A percentile compares a stretch with the other conserved stretches of the same genome.
Evolutionary conservation across 2,329 filamentous ascomycete species (phyloP).

Genomic region (Xylariaceae sp.): DNA sequence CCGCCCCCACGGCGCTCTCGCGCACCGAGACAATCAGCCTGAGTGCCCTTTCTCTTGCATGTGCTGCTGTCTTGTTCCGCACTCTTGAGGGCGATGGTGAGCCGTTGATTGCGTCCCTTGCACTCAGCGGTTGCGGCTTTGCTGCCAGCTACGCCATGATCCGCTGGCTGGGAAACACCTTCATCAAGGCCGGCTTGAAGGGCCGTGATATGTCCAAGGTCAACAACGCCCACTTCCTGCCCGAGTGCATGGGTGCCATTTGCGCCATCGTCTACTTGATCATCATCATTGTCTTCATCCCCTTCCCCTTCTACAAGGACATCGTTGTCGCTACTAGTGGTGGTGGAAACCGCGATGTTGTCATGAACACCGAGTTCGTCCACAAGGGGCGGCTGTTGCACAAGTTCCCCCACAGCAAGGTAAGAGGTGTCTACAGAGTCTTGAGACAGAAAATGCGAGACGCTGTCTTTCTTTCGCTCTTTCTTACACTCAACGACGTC

Average conservation of each 20-base stretch:
- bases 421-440: slow-evolving; percentile 34
- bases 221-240: slow-evolving; percentile 54
- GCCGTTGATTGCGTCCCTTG: slow-evolving; percentile 82
- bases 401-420: slow-evolving; percentile 92
- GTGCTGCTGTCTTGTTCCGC: slow-evolving; percentile 72
- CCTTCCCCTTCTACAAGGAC: slow-evolving; percentile 97
- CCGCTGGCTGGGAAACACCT: slow-evolving; percentile 86
- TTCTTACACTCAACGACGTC: not conserved
- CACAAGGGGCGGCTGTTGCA: slow-evolving; percentile 84
- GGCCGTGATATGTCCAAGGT: slow-evolving; percentile 84
- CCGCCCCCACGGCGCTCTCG: slow-evolving; percentile 43
- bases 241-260: slow-evolving; percentile 93
- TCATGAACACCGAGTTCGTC: slow-evolving; percentile 68
- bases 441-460: too few species aligned
- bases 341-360: slow-evolving; percentile 85
- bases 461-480: too few species aligned
- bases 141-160: slow-evolving; percentile 80
- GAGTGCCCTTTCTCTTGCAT: slow-evolving; percentile 64
- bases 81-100: slow-evolving; percentile 79
- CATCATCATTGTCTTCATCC: slow-evolving; percentile 85
- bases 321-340: slow-evolving; percentile 93
- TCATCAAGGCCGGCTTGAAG: slow-evolving; percentile 84
- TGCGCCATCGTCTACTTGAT: slow-evolving; percentile 91
- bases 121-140: slow-evolving; percentile 83
- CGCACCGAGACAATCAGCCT: slow-evolving; percentile 53